Evolutionary conservation across 495 filamentous ascomycete species (phyloP), one percentile per base, ranked within the genome.

Genomic region (Terfezia boudieri): DNA sequence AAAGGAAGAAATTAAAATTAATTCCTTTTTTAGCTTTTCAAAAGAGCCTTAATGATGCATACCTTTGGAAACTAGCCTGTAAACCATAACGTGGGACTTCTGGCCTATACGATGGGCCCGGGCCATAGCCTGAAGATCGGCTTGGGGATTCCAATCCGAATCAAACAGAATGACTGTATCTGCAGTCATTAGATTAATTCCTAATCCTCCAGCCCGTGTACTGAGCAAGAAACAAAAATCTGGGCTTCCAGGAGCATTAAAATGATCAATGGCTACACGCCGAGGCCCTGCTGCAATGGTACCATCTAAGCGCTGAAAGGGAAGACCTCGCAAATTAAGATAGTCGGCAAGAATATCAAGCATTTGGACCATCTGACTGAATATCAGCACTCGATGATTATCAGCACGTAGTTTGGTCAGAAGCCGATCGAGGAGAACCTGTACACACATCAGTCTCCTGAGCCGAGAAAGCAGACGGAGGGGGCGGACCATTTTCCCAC

Each of bases 341-440:
- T 99, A 99, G 58, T 96, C 87, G 46, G 83, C 82, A 0, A 99
- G 73, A 54, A 99, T 86, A 60, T 99, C 87, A 5, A 99, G 78
- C 79, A 99, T 95, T 66, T 86, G 90, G 37, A 99, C 90, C 92
- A 99, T 96, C 67, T 96, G 92, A 59, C 90, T 94, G 70, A 99
- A 99, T 50, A 99, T 95, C 60, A 99, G 66, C 36, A 99, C 92
- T 14, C 90, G 84, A 65, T 99, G 90, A 52, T 83, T 83, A 60
- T 99, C 89, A 54, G 77, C 78, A 67, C 81, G 92, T 50, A 96
- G 70, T 69, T 96, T 99, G 7, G 81, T 79, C 32, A 99, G 75
- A 32, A 99, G 77, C 61, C 84, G 85, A 57, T 99, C 89, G 11
- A 99, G 77, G 50, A 99, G 75, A 81, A 96, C 41, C 41, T 46